Percentiles rank a stretch among this genome's conserved stretches.
These are phyloP conservation scores for Trametes sp. DNA, from an alignment of 1,284 basidiomycete species.

Conservation along the genomic window DNA sequence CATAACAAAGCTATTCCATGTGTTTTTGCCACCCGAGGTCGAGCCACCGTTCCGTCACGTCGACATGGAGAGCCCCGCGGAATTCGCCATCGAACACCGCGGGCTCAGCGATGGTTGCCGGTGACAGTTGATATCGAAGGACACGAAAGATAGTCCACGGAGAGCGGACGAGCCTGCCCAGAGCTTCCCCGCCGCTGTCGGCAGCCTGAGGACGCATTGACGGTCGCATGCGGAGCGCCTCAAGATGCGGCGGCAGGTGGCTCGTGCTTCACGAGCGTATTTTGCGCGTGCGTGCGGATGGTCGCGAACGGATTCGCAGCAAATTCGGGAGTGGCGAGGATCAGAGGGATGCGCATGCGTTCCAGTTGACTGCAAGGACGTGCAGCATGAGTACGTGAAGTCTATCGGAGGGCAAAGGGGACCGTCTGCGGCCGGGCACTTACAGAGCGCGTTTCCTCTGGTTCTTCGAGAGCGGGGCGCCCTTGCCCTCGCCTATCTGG, in stretches of 20 bases:
- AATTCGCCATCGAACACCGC: not conserved
- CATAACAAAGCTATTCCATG: conserved; percentile 5
- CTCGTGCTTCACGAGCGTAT: conserved; percentile 70
- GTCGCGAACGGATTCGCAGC: conserved; percentile 77
- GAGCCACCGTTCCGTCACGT: not conserved
- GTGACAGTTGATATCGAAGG: conserved; percentile 20
- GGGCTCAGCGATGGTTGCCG: conserved; percentile 6
- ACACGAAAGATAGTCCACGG: conserved; percentile 7
- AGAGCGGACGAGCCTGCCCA: not conserved
- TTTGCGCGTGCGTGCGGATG: conserved; percentile 81
- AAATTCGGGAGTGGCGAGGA: conserved; percentile 73
- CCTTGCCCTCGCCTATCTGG: conserved; percentile 76
- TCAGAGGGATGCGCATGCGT: conserved; percentile 72
- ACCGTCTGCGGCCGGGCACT: conserved; percentile 42
- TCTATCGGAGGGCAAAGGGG: not conserved
- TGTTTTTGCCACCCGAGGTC: not conserved
- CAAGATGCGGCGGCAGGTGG: conserved; percentile 28
- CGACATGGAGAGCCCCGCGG: conserved; percentile 15
- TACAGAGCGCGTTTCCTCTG: conserved; percentile 79
- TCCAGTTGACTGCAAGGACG: conserved; percentile 63
- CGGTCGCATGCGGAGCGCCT: conserved; percentile 8
- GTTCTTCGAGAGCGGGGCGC: conserved; percentile 62
- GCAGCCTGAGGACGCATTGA: not conserved
- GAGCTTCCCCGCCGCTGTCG: not conserved
- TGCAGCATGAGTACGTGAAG: conserved; percentile 18